Percentiles rank a stretch among this genome's conserved stretches.
These are phyloP conservation scores for Venturia aucupariae DNA, from an alignment of 2,329 filamentous ascomycete genomes.

Conservation along the genomic window DNA sequence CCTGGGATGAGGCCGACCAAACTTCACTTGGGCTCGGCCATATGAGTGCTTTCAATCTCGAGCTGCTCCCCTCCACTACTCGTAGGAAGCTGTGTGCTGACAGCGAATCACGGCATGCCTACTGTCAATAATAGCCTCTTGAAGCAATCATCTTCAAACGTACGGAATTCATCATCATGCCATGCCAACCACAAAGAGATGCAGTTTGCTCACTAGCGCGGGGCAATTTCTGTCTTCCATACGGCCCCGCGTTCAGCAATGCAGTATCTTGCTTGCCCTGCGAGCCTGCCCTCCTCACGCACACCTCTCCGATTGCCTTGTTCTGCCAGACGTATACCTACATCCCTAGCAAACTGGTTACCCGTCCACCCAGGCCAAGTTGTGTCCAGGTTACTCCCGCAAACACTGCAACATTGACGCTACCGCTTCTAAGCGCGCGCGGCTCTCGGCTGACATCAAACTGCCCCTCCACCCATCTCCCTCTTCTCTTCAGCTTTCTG, in stretches of 20 bases:
- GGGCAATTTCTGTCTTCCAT: neutral
- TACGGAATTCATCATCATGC: neutral
- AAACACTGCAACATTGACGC: neutral
- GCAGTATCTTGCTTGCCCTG: neutral
- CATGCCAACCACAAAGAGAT: slow-evolving; percentile 9
- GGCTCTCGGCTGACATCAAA: slow-evolving; percentile 1
- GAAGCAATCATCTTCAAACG: neutral
- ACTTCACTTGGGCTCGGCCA: too few relatives aligned
- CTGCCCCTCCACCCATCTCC: neutral
- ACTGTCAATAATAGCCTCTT: neutral
- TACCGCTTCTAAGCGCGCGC: slow-evolving; percentile 1
- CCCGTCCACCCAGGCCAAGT: neutral
- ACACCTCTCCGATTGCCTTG: neutral
- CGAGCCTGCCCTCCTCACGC: neutral
- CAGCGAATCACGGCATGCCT: slow-evolving; percentile 2
- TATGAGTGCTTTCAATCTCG: neutral
- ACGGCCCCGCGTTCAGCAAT: slow-evolving; percentile 8
- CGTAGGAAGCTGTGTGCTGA: neutral
- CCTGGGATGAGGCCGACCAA: slow-evolving; percentile 2
- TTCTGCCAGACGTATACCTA: neutral
- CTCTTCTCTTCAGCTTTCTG: slow-evolving; percentile 1
- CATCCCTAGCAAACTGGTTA: neutral
- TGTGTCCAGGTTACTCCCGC: neutral
- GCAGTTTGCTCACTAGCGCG: slow-evolving; percentile 7
- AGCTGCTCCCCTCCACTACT: neutral